Evolutionary conservation across 768 basidiomycete genomes (phyloP), one percentile per base, ranked within the genome.

Genomic region (Lanmaoa rubissima): DNA sequence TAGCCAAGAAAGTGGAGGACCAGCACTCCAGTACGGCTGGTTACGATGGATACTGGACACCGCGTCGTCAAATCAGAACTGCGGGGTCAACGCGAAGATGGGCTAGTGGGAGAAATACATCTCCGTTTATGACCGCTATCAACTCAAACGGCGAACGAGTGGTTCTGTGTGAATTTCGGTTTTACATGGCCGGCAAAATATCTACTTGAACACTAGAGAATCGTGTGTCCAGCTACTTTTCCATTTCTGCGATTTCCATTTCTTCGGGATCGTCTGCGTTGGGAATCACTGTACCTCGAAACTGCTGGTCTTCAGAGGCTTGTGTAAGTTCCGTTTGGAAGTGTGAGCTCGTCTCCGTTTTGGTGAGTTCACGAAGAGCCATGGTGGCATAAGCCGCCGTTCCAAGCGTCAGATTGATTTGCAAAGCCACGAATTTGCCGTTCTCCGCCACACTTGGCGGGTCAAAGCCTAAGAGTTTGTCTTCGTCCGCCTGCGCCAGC

Each of bases 361-460:
- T 98, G 14, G 94, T 94, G 43, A 97, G 84, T 74, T 97, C 94
- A 41, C 94, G 84, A 62, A 99, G 72, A 4, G 95, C 96, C 97
- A 99, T 99, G 2, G 97, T 99, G 2, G 97, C 97, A 73, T 98
- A 99, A 5, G 93, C 88, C 0, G 93, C 90, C 8, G 93, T 92
- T 14, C 91, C 93, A 16, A 99, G 81, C n/a, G 80, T 84, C 52
- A 98, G 73, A 39, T 86, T 75, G 58, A 99, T 84, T 66, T 95
- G 94, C 36, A 99, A 75, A 5, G 96, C 95, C 71, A 86, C 77
- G 70, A 96, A 96, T 65, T 84, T 87, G 26, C 95, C 95, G 46
- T 88, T 81, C 51, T 85, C 82, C 4, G 76, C 79, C 34, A 84
- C 69, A 1, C 76, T 78, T 10, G 93, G 91, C 6, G 86, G 74